Conservation (phyloP, 768 basidiomycete species). For the Leccinum rimulosum region DNA sequence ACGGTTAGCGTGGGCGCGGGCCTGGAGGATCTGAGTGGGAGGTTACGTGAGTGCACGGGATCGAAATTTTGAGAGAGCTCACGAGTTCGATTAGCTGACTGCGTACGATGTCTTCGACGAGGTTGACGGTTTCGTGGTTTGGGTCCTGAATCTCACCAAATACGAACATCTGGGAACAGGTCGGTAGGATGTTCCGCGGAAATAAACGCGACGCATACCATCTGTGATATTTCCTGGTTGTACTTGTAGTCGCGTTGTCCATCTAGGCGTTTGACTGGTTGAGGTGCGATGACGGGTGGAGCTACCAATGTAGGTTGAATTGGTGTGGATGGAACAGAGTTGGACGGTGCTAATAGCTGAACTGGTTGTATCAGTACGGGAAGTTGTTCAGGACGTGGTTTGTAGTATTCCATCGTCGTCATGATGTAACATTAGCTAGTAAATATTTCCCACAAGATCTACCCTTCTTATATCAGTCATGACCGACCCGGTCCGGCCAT, state of each 20-base stretch:
- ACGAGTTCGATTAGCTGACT: conserved; percentile 91
- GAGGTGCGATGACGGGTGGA: conserved; percentile 5
- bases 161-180: conserved; percentile 77
- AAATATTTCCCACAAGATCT: not conserved
- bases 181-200: not conserved
- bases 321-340: conserved; percentile 22
- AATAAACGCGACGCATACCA: conserved; percentile 46
- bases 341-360: conserved; percentile 8
- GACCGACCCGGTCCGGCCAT: not conserved
- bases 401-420: conserved; percentile 28
- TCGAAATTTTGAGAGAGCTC: conserved; percentile 14
- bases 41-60: conserved; percentile 2
- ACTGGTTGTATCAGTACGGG: conserved; percentile 13
- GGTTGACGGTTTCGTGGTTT: conserved; percentile 78
- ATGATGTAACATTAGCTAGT: not conserved
- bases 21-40: conserved; percentile 73
- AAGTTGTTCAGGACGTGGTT: conserved; percentile 25
- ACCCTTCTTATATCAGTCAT: not conserved
- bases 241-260: conserved; percentile 76
- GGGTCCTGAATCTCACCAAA: conserved; percentile 96
- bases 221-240: conserved; percentile 88
- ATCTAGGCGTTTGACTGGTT: conserved; percentile 19
- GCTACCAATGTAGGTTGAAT: conserved; percentile 5
- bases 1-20: conserved; percentile 76
- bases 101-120: conserved; percentile 94